These are phyloP conservation scores for Leccinum olivaceopallidum DNA, from an alignment of 768 basidiomycete species.

Conservation along the genomic window DNA sequence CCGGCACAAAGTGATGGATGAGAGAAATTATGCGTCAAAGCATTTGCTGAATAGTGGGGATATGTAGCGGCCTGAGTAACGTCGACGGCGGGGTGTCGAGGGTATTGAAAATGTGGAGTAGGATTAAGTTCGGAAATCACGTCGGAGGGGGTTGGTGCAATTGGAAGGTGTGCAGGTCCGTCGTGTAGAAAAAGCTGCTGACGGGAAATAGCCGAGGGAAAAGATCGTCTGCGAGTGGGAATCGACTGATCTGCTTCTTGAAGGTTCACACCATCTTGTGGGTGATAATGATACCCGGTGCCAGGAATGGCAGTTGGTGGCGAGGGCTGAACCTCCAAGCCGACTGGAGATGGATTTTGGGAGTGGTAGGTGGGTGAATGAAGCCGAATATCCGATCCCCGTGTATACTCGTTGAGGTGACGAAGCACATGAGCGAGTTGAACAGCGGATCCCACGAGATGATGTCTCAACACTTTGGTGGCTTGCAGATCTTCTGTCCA, in stretches of 20 bases:
- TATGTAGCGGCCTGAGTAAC: slow-evolving; percentile 18
- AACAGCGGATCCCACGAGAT: slow-evolving; percentile 60
- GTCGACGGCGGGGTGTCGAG: slow-evolving; percentile 8
- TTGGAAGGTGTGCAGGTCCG: slow-evolving; percentile 11
- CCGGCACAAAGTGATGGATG: slow-evolving; percentile 13
- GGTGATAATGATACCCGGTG: slow-evolving; percentile 33
- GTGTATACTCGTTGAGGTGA: slow-evolving; percentile 38
- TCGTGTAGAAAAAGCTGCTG: slow-evolving; percentile 15
- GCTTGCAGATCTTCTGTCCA: slow-evolving; percentile 81
- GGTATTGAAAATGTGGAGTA: slow-evolving; percentile 19
- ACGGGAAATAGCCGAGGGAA: slow-evolving; percentile 20
- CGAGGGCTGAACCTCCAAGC: slow-evolving; percentile 43
- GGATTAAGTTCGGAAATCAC: slow-evolving; percentile 12
- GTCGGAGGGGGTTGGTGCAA: slow-evolving; percentile 10
- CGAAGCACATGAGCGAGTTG: slow-evolving; percentile 59
- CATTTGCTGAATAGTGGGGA: slow-evolving; percentile 14
- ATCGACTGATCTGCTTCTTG: slow-evolving; percentile 19
- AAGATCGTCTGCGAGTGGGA: slow-evolving; percentile 32
- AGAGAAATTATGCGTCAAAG: slow-evolving; percentile 13
- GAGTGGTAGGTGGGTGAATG: slow-evolving; percentile 39
- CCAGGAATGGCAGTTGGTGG: slow-evolving; percentile 35
- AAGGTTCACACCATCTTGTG: slow-evolving; percentile 21
- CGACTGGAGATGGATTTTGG: slow-evolving; percentile 30
- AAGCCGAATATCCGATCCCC: slow-evolving; percentile 37
- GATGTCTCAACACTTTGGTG: slow-evolving; percentile 60